Percentiles rank a stretch among this genome's conserved stretches.
Conservation (phyloP, 148 eudicot species). For the Chenopodium album region DNA sequence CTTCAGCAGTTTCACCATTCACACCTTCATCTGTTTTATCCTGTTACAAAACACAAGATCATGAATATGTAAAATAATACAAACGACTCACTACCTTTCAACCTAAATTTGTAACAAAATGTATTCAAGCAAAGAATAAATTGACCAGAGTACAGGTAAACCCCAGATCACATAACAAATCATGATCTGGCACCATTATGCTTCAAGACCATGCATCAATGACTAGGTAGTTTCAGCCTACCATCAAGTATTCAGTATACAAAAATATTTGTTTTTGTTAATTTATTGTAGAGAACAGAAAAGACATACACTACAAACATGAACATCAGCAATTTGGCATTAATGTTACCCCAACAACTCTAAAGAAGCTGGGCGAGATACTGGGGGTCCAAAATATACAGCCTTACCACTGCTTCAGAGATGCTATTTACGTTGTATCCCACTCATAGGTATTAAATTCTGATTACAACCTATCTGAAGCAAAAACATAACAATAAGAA, state of each 20-base stretch:
- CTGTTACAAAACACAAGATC: conserved; percentile 32
- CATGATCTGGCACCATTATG: not conserved
- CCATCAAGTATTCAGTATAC: not conserved
- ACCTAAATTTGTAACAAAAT: not conserved
- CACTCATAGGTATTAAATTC: not conserved
- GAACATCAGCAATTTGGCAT: not conserved
- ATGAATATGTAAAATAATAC: conserved; percentile 7
- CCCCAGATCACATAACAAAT: not conserved
- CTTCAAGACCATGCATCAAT: not conserved
- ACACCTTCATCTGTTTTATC: conserved; percentile 42
- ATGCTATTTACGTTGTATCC: not conserved
- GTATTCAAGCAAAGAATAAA: not conserved
- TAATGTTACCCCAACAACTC: not conserved
- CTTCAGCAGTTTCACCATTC: conserved; percentile 34
- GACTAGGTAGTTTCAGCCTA: not conserved
- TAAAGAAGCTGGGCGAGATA: not conserved
- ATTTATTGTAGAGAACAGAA: not conserved
- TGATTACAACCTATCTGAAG: not conserved
- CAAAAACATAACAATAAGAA: not conserved
- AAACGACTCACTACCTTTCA: not conserved
- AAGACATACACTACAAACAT: not conserved
- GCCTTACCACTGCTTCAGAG: not conserved
- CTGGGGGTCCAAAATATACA: not conserved
- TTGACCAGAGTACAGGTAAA: not conserved
- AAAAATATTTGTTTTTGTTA: too few relatives aligned